Evolutionary conservation across 2,329 filamentous ascomycete genomes (phyloP), one percentile per base, ranked within the genome.

Genomic region (Alternaria hordeiaustralica): DNA sequence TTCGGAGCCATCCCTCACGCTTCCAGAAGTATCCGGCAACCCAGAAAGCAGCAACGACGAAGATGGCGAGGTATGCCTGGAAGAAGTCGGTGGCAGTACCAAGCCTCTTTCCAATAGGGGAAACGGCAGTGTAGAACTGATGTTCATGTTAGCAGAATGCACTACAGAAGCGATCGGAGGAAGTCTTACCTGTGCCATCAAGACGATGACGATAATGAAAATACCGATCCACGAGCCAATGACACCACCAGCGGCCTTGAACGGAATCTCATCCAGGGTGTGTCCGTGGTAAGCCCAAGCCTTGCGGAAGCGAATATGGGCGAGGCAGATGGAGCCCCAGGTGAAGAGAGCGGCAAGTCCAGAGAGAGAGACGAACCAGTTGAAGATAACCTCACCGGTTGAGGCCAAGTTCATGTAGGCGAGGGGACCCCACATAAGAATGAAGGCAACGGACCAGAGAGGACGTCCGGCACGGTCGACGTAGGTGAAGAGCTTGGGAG

Each of bases 261-360:
- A 84, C 3, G 82, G 81, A 21, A 84, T 77, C 72, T 84, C 82
- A 51, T 82, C 81, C n/a, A 83, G 54, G 15, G 76, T 78, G 66
- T 79, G 78, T 44, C 78, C 78, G 54, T 79, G 77, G 61, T 76
- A 74, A 44, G 70, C 71, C 79, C 79, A 81, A 21, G 77, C 79
- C 64, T 83, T 82, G 67, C 94, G 92, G 87, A 97, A 97, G 60
- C 94, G 93, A 75, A 97, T 96, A 80, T 97, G 94, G 23, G 91
- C 88, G n/a, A 96, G 82, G 79, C 93, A 97, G 78, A 97, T 95
- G 68, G 92, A 92, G 59, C 86, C 88, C 92, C 92, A 94, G 6
- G 91, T 94, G 82, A 94, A 92, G 76, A 93, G 87, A 49, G 87
- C 90, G 10, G 89, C 91, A 23, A 94, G 85, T 51, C 89, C 91